phyloP scores from a whole-genome alignment of 345 rosid genomes.

The Iberis pinnata region DNA sequence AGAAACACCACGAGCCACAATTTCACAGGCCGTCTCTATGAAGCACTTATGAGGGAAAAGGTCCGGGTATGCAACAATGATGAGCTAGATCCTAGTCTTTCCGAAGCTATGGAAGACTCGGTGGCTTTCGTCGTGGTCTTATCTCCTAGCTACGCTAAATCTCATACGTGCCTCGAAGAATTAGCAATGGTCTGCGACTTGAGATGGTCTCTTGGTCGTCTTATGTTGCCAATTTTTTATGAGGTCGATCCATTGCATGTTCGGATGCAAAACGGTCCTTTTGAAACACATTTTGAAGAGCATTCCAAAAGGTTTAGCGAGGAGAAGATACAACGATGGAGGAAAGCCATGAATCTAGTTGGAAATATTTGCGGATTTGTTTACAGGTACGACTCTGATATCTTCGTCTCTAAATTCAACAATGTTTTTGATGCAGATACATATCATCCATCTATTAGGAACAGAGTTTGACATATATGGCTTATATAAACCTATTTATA shows the following conservation, averaged over 20 bases:
- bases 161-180: slow-evolving; percentile 48
- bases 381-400: not conserved
- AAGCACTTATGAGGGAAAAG: slow-evolving; percentile 14
- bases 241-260: slow-evolving; percentile 39
- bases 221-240: slow-evolving; percentile 43
- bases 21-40: slow-evolving; percentile 30
- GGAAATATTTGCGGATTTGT: slow-evolving; percentile 36
- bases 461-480: no score
- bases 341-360: slow-evolving; percentile 34
- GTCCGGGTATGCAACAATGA: slow-evolving; percentile 34
- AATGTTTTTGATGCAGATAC: no score
- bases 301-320: slow-evolving; percentile 28
- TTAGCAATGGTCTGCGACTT: slow-evolving; percentile 38
- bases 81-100: slow-evolving; percentile 28
- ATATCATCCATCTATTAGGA: no score
- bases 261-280: slow-evolving; percentile 34
- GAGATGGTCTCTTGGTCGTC: slow-evolving; percentile 6
- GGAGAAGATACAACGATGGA: slow-evolving; percentile 32
- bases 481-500: no score
- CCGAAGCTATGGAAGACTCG: slow-evolving; percentile 47
- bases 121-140: slow-evolving; percentile 34
- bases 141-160: slow-evolving; percentile 36
- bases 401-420: no score
- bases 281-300: slow-evolving; percentile 27
- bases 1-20: slow-evolving; percentile 36